Base-by-base conservation (phyloP, 495 filamentous ascomycete species). In the Annulohypoxylon nitens region DNA sequence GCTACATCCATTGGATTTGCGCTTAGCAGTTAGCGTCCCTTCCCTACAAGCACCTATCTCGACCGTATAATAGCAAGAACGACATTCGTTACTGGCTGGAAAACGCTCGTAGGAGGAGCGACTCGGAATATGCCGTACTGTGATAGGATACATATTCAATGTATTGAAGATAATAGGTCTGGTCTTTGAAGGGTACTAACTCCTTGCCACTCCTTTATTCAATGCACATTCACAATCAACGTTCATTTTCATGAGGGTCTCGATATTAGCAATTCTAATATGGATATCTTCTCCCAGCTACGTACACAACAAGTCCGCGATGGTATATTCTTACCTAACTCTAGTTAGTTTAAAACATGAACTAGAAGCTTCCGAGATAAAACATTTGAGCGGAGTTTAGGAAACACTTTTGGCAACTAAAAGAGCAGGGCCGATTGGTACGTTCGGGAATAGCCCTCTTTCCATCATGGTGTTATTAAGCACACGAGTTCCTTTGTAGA, bases 311-410 rank as follows among this genome's bases (percentile, higher is more conserved):
- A 39, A 39, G 5, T 39, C 14, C 41, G 14, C 2, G 41, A 45
- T 12, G 55, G 45, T 57, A 62, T 20, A 1, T 20, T 11, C 53
- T 72, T 41, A 63, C 58, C 58, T 41, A 63, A 50, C 58, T 51
- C 47, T 59, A 55, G 66, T 57, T 67, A 55, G 58, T 63, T 16
- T 10, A 50, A 30, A 26, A 18, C 2, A 47, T 47, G 16, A 47
- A 4, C n/a, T 20, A 16, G 43, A 47, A 20, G 16, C 16, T 26
- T 36, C 51, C 18, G 47, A 16, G 23, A 41, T 55, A 41, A 36
- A 64, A 70, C 23, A 34, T 48, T 50, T 41, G 18, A 60, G 30
- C 14, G 50, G 51, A n/a, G 37, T 54, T 2, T 39, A 33, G 34
- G 39, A 18, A 14, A 30, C 9, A 36, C 33, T 12, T 12, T 16